Conservation (phyloP, 192 early-diverging fungal genomes). For the Podila epigama region DNA sequence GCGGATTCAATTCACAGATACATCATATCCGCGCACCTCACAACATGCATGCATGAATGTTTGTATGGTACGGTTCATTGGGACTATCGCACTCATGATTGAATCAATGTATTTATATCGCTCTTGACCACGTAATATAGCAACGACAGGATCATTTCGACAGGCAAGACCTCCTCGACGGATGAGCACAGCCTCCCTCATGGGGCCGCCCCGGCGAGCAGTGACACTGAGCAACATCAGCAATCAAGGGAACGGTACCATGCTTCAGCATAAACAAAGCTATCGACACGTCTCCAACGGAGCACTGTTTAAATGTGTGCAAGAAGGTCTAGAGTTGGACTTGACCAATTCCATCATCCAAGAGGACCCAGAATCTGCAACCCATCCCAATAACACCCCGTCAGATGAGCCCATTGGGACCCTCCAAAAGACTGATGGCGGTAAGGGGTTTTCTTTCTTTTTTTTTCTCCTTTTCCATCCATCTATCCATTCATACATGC, state of each 20-base stretch:
- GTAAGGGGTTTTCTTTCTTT: too few relatives aligned
- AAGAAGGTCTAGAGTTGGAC: constrained; percentile 19
- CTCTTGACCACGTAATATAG: not conserved
- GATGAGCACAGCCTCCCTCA: constrained; percentile 15
- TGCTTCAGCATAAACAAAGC: constrained; percentile 26
- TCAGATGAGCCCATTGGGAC: too few relatives aligned
- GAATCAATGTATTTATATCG: too few relatives aligned
- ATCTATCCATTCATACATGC: too few relatives aligned
- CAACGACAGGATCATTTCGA: not conserved
- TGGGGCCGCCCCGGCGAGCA: constrained; percentile 21
- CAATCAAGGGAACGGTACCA: constrained; percentile 5
- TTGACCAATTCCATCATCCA: not conserved
- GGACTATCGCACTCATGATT: too few relatives aligned
- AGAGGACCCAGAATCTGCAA: not conserved
- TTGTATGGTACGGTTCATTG: too few relatives aligned
- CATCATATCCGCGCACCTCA: too few relatives aligned
- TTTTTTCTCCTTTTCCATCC: too few relatives aligned
- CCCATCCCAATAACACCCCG: not conserved
- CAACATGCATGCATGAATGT: too few relatives aligned
- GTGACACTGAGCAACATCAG: constrained; percentile 12
- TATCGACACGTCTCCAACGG: constrained; percentile 33
- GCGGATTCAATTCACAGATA: too few relatives aligned
- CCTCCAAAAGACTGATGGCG: too few relatives aligned
- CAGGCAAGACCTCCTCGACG: constrained; percentile 7
- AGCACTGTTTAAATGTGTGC: constrained; percentile 21